These are phyloP conservation scores for Orbilia quercus DNA, from an alignment of 2,329 filamentous ascomycete genomes.

Conservation along the genomic window DNA sequence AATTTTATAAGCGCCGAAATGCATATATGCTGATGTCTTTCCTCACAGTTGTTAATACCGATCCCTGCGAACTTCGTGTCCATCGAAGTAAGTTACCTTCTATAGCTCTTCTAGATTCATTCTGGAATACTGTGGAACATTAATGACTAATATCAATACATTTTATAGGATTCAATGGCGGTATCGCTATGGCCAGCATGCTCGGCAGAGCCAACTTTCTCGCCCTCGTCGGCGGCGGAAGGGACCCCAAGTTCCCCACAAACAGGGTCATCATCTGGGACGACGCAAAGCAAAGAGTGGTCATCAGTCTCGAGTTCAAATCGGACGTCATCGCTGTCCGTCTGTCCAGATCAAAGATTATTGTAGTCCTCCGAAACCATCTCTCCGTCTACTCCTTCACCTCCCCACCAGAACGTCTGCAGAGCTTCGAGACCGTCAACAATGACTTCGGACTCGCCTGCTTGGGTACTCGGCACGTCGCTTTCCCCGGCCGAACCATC, in stretches of 20 bases:
- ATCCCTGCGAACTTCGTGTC: conserved; percentile 77
- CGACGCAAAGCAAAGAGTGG: conserved; percentile 78
- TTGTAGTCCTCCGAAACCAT: conserved; percentile 83
- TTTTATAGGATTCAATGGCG: conserved; percentile 77
- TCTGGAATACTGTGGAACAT: conserved; percentile 57
- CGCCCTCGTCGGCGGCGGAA: conserved; percentile 88
- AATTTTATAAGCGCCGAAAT: too few relatives aligned
- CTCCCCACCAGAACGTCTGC: conserved; percentile 75
- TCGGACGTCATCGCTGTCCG: conserved; percentile 83
- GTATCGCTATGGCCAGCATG: conserved; percentile 85
- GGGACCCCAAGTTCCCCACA: conserved; percentile 83
- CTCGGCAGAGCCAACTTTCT: conserved; percentile 87
- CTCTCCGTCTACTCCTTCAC: conserved; percentile 84
- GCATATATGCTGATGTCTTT: conserved; percentile 28
- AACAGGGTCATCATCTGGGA: conserved; percentile 96
- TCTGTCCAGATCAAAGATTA: conserved; percentile 78
- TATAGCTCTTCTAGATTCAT: conserved; percentile 11
- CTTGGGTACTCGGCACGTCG: conserved; percentile 77
- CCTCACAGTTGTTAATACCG: conserved; percentile 75
- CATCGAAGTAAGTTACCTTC: conserved; percentile 66
- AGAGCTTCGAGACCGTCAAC: conserved; percentile 84
- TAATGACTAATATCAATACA: conserved; percentile 17
- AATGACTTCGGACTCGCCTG: conserved; percentile 85
- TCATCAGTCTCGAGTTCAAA: conserved; percentile 81
- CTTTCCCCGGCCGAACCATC: conserved; percentile 85